A percentile compares a stretch with the other conserved stretches of the same genome.
Evolutionary conservation across 768 basidiomycete species (phyloP).

Genomic region (Macrocybe gigantea): DNA sequence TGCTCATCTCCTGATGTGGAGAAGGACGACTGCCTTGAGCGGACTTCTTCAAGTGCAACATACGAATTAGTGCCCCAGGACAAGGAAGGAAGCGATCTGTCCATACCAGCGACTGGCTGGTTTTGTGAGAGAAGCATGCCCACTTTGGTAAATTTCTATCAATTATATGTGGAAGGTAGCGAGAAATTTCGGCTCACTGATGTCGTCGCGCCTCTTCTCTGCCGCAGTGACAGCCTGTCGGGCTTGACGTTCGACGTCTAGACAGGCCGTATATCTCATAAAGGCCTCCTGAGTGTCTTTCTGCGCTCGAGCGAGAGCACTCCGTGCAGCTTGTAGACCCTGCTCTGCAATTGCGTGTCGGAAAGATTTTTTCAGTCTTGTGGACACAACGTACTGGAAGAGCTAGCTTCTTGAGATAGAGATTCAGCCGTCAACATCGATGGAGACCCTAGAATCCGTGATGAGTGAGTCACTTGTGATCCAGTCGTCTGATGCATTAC

Average conservation of each 20-base stretch:
- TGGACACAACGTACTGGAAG: slow-evolving; percentile 44
- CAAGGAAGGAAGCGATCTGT: slow-evolving; percentile 3
- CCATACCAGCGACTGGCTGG: slow-evolving; percentile 29
- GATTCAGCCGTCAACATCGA: slow-evolving; percentile 44
- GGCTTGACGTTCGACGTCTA: slow-evolving; percentile 64
- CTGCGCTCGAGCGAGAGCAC: slow-evolving; percentile 55
- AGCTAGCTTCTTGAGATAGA: slow-evolving; percentile 50
- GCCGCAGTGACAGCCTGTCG: slow-evolving; percentile 56
- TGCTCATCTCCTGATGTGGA: slow-evolving; percentile 36
- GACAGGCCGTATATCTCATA: slow-evolving; percentile 59
- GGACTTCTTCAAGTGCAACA: slow-evolving; percentile 29
- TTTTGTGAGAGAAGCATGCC: slow-evolving; percentile 40
- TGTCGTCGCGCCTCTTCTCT: slow-evolving; percentile 67
- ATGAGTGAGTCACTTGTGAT: slow-evolving; percentile 22
- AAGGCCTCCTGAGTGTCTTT: slow-evolving; percentile 72
- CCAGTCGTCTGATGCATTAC: no score
- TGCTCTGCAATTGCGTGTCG: slow-evolving; percentile 35
- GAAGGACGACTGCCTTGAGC: slow-evolving; percentile 49
- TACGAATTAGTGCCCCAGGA: slow-evolving; percentile 13
- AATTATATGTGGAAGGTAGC: slow-evolving; percentile 9
- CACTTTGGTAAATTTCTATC: slow-evolving; percentile 28
- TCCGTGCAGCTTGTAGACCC: slow-evolving; percentile 57
- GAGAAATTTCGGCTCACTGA: slow-evolving; percentile 30
- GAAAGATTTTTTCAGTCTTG: no score
- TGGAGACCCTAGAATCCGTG: slow-evolving; percentile 46